Percentiles rank a stretch among this genome's conserved stretches.
These are phyloP conservation scores for Gentiana dahurica DNA, from an alignment of 257 asterid species.

Conservation along the genomic window DNA sequence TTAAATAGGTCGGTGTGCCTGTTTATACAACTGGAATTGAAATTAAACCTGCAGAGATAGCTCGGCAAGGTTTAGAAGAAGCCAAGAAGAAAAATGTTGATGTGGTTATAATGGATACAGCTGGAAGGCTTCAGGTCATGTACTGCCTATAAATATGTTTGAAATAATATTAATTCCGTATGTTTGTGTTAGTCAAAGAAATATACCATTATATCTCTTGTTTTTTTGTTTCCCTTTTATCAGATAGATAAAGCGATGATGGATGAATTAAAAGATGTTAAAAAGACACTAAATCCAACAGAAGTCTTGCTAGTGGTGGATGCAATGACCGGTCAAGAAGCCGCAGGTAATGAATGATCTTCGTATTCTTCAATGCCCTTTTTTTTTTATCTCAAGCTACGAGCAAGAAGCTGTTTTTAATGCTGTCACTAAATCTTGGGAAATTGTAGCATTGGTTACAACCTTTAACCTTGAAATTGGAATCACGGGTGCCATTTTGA, in stretches of 20 bases:
- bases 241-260: conserved; percentile 95
- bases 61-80: conserved; percentile 77
- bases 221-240: conserved; percentile 6
- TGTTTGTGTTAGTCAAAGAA: conserved; percentile 1
- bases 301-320: conserved; percentile 97
- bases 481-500: conserved; percentile 94
- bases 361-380: not conserved
- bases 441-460: conserved; percentile 61
- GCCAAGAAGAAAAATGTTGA: conserved; percentile 73
- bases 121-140: conserved; percentile 96
- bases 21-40: conserved; percentile 83
- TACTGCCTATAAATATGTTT: conserved; percentile 13
- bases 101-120: conserved; percentile 98
- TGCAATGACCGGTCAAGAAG: conserved; percentile 99
- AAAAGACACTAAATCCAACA: conserved; percentile 68
- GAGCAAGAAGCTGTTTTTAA: no score
- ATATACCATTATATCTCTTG: conserved; percentile 2
- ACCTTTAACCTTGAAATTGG: conserved; percentile 97
- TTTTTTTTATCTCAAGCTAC: not conserved
- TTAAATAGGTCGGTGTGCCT: conserved; percentile 85
- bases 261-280: conserved; percentile 94
- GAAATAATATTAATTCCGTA: not conserved
- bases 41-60: conserved; percentile 87
- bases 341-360: conserved; percentile 46
- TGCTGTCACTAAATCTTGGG: conserved; percentile 3